Evolutionary conservation across 768 basidiomycete genomes (phyloP), one percentile per base, ranked within the genome.

Genomic region (Russula compacta): DNA sequence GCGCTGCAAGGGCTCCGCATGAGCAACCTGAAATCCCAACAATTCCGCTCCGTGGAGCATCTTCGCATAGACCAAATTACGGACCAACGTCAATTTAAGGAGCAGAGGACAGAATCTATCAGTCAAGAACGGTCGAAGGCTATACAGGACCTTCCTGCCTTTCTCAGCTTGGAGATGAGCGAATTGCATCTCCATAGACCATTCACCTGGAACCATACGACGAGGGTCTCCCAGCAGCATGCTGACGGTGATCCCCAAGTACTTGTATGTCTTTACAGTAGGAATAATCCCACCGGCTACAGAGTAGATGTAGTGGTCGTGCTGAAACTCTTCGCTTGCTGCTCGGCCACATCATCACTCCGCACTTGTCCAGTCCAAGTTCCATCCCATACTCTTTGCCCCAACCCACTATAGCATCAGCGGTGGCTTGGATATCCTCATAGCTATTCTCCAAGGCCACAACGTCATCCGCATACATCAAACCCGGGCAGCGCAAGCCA

Each of bases 241-340:
- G 68, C 51, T 35, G 0, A 55, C 4, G 64, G 68, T 69, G 69
- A 73, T 72, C 65, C 74, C 74, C 65, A 75, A 69, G 69, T 74
- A 75, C 69, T 72, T 74, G 56, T 71, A 75, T 58, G 68, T 63
- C 63, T 67, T 42, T 9, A 69, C 68, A 39, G 64, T 60, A 0
- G 58, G 65, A 14, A 66, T 21, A 2, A 6, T 6, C 7, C 49
- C 49, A 4, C 17, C n/a, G 6, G 0, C 0, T 10, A 11, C 54
- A 4, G 55, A n/a, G 32, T 47, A 47, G 3, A 17, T 12, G 12
- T 14, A 32, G 29, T 49, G 47, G 29, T 49, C 47, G 15, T 49
- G 42, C 36, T 47, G 17, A 12, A 40, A 56, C 14, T 42, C n/a
- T n/a, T n/a, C n/a, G n/a, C 40, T 12, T 17, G 0, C 4, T 9